Base-by-base conservation (phyloP, 2,329 filamentous ascomycete species). In the Fusarium staphyleae region DNA sequence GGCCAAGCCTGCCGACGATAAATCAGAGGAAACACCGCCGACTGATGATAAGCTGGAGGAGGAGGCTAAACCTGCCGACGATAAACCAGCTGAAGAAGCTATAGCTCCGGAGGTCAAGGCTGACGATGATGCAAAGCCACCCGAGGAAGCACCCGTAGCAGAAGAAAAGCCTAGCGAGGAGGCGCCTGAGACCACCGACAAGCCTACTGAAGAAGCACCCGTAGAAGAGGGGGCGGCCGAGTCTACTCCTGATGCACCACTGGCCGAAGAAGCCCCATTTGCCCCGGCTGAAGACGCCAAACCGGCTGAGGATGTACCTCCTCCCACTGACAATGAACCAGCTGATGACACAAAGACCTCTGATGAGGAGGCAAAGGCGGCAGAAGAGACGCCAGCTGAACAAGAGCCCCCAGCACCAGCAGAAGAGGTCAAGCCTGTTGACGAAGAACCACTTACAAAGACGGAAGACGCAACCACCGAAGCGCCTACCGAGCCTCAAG, bases 241-340 rank as follows among this genome's bases (percentile, higher is more conserved):
- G 44, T 26, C 36, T 28, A 34, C 26, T 18, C 48, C 50, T 37
- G 43, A 43, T 24, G 18, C 26, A 5, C 32, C 58, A 4, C 16
- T 16, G 13, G 12, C 36, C 19, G 59, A 57, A n/a, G 43, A 40
- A 15, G 22, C 16, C 35, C 49, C 3, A 52, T 55, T 15, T 52
- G 58, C 36, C 35, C 41, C 45, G 18, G 33, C 29, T 18, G 42
- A 48, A 15, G 50, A 55, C 49, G 48, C 50, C 33, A 50, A 57
- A 29, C 32, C 48, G 39, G 33, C 44, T 33, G 47, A 63, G 29
- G 56, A 66, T 45, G 44, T 47, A 34, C 55, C 58, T 41, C 52
- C 43, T 49, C 22, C 22, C 22, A 55, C 63, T 57, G 58, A 66
- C 48, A 54, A 60, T n/a, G 60, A 67, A 45, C 57, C 52, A 59